These are phyloP conservation scores for Kwoniella sp. DNA, from an alignment of 768 basidiomycete species.

Conservation along the genomic window DNA sequence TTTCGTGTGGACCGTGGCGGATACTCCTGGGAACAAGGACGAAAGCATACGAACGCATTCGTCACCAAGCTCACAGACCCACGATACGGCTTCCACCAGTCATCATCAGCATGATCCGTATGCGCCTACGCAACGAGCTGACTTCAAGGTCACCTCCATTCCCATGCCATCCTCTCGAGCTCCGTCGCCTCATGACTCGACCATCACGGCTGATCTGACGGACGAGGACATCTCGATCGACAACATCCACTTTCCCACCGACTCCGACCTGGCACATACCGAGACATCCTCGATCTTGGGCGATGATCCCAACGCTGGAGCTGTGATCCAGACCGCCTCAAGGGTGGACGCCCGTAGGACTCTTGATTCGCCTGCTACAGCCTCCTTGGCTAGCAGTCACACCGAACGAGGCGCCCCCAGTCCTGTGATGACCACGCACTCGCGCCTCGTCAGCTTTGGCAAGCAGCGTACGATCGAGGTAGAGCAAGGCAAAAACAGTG, in stretches of 20 bases:
- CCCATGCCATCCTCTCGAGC: slow-evolving; percentile 10
- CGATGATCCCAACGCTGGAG: slow-evolving; percentile 16
- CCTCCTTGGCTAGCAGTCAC: slow-evolving; percentile 16
- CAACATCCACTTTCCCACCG: slow-evolving; percentile 42
- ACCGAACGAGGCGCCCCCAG: slow-evolving; percentile 10
- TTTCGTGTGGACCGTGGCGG: slow-evolving; percentile 32
- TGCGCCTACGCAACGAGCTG: slow-evolving; percentile 20
- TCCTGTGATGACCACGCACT: slow-evolving; percentile 23
- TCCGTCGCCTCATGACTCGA: slow-evolving; percentile 5
- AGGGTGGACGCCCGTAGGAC: slow-evolving; percentile 32
- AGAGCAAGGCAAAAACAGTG: neutral
- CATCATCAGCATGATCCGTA: slow-evolving; percentile 8
- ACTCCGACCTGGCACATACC: slow-evolving; percentile 34
- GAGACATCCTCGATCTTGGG: slow-evolving; percentile 18
- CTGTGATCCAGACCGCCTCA: slow-evolving; percentile 33
- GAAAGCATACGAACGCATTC: slow-evolving; percentile 3
- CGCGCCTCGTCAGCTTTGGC: slow-evolving; percentile 24
- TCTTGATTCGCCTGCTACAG: slow-evolving; percentile 24
- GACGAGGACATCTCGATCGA: slow-evolving; percentile 29
- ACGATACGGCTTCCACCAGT: slow-evolving; percentile 3
- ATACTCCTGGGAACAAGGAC: slow-evolving; percentile 4
- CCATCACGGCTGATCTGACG: neutral
- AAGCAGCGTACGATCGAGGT: slow-evolving; percentile 16
- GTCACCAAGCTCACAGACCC: slow-evolving; percentile 3
- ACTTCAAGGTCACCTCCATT: slow-evolving; percentile 17